Conservation (phyloP, 805 yeast species). For the Kodamaea lidongshanica region DNA sequence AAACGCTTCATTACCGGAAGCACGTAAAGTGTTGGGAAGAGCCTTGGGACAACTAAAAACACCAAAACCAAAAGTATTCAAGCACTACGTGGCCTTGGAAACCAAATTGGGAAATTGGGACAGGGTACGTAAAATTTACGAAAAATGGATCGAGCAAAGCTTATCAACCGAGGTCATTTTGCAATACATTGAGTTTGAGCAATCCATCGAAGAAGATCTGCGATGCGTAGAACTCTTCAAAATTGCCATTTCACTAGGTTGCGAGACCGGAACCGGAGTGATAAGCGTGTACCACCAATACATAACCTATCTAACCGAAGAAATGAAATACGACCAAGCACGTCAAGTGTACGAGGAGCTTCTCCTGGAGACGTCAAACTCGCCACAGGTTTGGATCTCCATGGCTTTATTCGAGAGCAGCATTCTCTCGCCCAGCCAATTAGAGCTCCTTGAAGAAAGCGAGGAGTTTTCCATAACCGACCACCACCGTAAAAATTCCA, state of each 20-base stretch:
- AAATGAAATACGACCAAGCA: conserved; percentile 50
- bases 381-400: conserved; percentile 51
- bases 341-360: conserved; percentile 43
- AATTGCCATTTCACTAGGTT: conserved; percentile 37
- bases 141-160: conserved; percentile 48
- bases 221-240: conserved; percentile 61
- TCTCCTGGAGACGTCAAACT: conserved; percentile 22
- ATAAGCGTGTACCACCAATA: conserved; percentile 22
- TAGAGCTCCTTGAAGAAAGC: conserved; percentile 26
- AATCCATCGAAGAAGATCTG: conserved; percentile 56
- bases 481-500: conserved; percentile 44
- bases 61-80: conserved; percentile 54
- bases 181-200: conserved; percentile 65
- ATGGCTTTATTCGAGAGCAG: conserved; percentile 68
- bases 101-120: conserved; percentile 68
- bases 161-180: conserved; percentile 42
- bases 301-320: conserved; percentile 59
- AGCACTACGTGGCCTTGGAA: conserved; percentile 65
- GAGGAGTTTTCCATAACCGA: conserved; percentile 46
- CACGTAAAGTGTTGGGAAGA: conserved; percentile 66
- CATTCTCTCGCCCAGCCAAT: conserved; percentile 51
- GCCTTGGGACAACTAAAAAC: conserved; percentile 50
- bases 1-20: conserved; percentile 39
- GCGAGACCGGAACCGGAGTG: conserved; percentile 21
- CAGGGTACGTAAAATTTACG: conserved; percentile 67